phyloP scores from a whole-genome alignment of 768 basidiomycete genomes.

The Asterophora lycoperdoides region DNA sequence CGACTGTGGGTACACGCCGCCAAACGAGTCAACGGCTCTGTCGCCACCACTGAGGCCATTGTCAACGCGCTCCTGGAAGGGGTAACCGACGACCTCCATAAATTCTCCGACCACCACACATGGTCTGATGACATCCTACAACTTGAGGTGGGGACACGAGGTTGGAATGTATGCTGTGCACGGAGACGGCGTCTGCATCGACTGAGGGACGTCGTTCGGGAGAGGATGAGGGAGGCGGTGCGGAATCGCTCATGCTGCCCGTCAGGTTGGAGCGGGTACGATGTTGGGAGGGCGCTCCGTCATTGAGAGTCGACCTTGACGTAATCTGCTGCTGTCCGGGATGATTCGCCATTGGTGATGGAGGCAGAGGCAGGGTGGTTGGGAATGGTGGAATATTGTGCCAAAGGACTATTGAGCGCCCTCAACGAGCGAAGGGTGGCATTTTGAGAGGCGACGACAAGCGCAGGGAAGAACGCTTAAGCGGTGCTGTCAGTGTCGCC shows the following conservation, averaged over 20 bases:
- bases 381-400: conserved; percentile 19
- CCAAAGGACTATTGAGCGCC: conserved; percentile 35
- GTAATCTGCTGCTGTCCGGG: conserved; percentile 20
- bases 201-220: conserved; percentile 15
- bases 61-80: too few relatives aligned
- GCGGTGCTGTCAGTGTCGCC: too few relatives aligned
- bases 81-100: too few relatives aligned
- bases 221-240: not conserved
- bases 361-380: conserved; percentile 9
- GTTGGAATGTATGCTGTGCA: conserved; percentile 33
- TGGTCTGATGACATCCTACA: too few relatives aligned
- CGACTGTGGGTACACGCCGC: too few relatives aligned
- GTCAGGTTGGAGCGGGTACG: conserved; percentile 4
- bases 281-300: not conserved
- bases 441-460: too few relatives aligned
- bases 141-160: conserved; percentile 37
- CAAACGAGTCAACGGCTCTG: too few relatives aligned
- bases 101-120: too few relatives aligned
- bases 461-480: too few relatives aligned
- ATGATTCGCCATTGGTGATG: conserved; percentile 18
- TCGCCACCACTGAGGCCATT: too few relatives aligned
- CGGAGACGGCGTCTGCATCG: conserved; percentile 24
- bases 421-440: conserved; percentile 15
- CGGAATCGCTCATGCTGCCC: conserved; percentile 4
- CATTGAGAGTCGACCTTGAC: conserved; percentile 23